Percentiles rank a stretch among this genome's conserved stretches.
These are phyloP conservation scores for Exophiala xenobiotica DNA, from an alignment of 2,329 filamentous ascomycete species.

Conservation along the genomic window DNA sequence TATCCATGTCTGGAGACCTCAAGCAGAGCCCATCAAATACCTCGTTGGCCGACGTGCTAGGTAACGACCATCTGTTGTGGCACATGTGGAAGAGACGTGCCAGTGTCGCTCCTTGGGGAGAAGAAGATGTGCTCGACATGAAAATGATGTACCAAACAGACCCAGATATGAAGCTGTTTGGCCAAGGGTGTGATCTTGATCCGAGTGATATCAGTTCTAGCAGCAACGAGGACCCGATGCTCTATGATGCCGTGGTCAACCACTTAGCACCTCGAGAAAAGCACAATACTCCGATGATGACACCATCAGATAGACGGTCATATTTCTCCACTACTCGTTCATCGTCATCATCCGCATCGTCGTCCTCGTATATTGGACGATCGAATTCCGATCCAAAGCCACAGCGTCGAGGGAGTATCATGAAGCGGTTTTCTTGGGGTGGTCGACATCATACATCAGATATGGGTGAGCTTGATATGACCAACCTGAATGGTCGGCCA, in stretches of 20 bases:
- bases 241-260: slow-evolving; percentile 4
- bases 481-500: slow-evolving; percentile 14
- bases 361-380: slow-evolving; percentile 12
- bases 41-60: slow-evolving; percentile 24
- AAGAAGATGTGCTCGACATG: slow-evolving; percentile 23
- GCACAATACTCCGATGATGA: slow-evolving; percentile 2
- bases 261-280: slow-evolving; percentile 8
- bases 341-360: slow-evolving; percentile 20
- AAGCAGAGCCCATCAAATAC: slow-evolving; percentile 3
- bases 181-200: slow-evolving; percentile 17
- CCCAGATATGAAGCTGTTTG: slow-evolving; percentile 26
- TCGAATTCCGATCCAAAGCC: slow-evolving; percentile 14
- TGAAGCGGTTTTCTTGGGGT: slow-evolving; percentile 25
- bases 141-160: slow-evolving; percentile 25
- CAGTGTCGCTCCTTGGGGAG: slow-evolving; percentile 20
- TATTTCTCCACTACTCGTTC: slow-evolving; percentile 12
- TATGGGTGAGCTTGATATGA: slow-evolving; percentile 8
- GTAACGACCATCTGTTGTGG: slow-evolving; percentile 25
- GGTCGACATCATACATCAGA: slow-evolving; percentile 13
- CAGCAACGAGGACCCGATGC: slow-evolving; percentile 20
- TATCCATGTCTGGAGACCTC: slow-evolving; percentile 14
- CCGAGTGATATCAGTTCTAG: slow-evolving; percentile 16
- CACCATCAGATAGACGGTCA: slow-evolving; percentile 17
- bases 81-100: slow-evolving; percentile 25
- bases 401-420: slow-evolving; percentile 17